These are phyloP conservation scores for Juglanconis oblonga DNA, from an alignment of 2,329 filamentous ascomycete genomes.

Conservation along the genomic window DNA sequence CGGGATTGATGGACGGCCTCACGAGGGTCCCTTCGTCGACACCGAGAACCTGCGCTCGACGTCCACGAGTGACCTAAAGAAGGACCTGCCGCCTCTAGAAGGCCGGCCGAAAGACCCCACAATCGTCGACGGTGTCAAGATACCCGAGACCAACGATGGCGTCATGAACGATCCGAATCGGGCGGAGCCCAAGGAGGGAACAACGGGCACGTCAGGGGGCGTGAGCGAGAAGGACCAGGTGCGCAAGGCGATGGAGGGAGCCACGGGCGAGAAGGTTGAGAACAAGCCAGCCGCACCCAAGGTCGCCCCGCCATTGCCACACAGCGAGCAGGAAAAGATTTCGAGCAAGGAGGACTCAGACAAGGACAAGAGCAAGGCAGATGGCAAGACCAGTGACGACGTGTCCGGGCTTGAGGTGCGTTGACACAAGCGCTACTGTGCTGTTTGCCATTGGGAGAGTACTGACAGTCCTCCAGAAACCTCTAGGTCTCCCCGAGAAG, in stretches of 20 bases:
- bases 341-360: slow-evolving; percentile 36
- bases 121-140: slow-evolving; percentile 57
- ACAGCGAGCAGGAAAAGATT: slow-evolving; percentile 74
- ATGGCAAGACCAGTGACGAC: slow-evolving; percentile 36
- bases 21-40: slow-evolving; percentile 77
- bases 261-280: slow-evolving; percentile 62
- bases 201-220: slow-evolving; percentile 83
- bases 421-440: neutral
- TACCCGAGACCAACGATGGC: slow-evolving; percentile 67
- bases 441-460: slow-evolving; percentile 1
- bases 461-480: slow-evolving; percentile 57
- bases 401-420: slow-evolving; percentile 58
- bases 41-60: slow-evolving; percentile 39
- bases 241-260: slow-evolving; percentile 63
- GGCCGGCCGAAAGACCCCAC: slow-evolving; percentile 51
- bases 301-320: slow-evolving; percentile 76
- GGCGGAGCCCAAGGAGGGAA: slow-evolving; percentile 74
- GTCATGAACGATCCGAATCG: slow-evolving; percentile 91
- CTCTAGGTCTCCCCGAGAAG: slow-evolving; percentile 73
- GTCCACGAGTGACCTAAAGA: slow-evolving; percentile 30
- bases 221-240: slow-evolving; percentile 85
- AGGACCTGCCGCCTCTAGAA: slow-evolving; percentile 43
- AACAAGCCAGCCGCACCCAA: slow-evolving; percentile 83
- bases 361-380: slow-evolving; percentile 38
- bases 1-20: slow-evolving; percentile 89